A percentile compares a stretch with the other conserved stretches of the same genome.
phyloP scores from a whole-genome alignment of 768 basidiomycete species.

The Termitomyces heimii region DNA sequence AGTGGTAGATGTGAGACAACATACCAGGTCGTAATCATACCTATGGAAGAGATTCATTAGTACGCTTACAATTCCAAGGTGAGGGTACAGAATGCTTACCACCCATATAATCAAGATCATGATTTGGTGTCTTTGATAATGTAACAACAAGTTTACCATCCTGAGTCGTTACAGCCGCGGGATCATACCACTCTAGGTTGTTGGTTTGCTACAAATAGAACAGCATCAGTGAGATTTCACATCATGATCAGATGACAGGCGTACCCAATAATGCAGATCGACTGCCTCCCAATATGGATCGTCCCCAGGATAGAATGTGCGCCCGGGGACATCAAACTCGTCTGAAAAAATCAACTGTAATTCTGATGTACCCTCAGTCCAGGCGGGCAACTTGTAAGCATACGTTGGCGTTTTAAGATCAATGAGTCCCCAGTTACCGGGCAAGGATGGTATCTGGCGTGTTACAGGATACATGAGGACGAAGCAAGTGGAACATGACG shows the following conservation, averaged over 20 bases:
- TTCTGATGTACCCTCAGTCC: conserved; percentile 44
- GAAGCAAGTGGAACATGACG: conserved; percentile 9
- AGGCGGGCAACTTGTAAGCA: conserved; percentile 49
- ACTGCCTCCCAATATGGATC: conserved; percentile 86
- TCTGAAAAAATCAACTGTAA: conserved; percentile 68
- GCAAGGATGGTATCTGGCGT: conserved; percentile 50
- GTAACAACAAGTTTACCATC: conserved; percentile 74
- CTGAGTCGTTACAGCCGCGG: conserved; percentile 67
- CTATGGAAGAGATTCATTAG: conserved; percentile 27
- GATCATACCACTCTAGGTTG: conserved; percentile 86
- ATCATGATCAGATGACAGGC: background rate
- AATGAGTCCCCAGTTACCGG: conserved; percentile 49
- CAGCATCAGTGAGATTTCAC: background rate
- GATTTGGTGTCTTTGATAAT: conserved; percentile 53
- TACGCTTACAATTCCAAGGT: conserved; percentile 6
- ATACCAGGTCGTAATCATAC: conserved; percentile 37
- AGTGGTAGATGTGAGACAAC: background rate
- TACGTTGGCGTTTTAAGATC: conserved; percentile 50
- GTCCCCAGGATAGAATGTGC: conserved; percentile 76
- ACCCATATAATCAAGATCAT: conserved; percentile 67
- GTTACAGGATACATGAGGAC: background rate
- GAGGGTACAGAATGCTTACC: conserved; percentile 32
- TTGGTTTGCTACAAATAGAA: conserved; percentile 42
- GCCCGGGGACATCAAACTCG: conserved; percentile 68
- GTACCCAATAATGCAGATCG: conserved; percentile 72